phyloP scores from a whole-genome alignment of 2,329 filamentous ascomycete species.

The Claviceps monticola region DNA sequence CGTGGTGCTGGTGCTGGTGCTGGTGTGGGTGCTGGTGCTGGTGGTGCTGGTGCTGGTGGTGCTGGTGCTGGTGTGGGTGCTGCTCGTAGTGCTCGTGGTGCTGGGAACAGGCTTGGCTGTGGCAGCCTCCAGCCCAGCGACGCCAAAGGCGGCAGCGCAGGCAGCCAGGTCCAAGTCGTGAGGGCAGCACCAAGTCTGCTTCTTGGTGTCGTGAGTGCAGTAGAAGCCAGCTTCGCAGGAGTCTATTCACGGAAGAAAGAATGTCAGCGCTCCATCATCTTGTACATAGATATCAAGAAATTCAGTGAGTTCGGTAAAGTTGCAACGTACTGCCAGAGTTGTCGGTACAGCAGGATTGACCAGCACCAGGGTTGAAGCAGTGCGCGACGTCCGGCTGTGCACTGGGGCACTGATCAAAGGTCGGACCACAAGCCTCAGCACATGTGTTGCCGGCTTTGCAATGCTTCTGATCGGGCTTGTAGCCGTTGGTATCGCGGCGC shows the following conservation, averaged over 20 bases:
- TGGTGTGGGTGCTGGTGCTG: conserved; percentile 12
- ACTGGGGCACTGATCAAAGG: conserved; percentile 35
- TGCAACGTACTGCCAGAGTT: conserved; percentile 38
- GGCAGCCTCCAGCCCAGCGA: conserved; percentile 30
- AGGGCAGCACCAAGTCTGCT: conserved; percentile 47
- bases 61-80: conserved; percentile 6
- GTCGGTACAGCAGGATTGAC: conserved; percentile 44
- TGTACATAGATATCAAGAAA: too few relatives aligned
- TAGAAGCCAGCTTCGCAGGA: conserved; percentile 48
- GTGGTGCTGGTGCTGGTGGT: conserved; percentile 13
- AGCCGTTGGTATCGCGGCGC: conserved; percentile 32
- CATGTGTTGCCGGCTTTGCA: conserved; percentile 39
- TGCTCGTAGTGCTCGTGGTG: conserved; percentile 14
- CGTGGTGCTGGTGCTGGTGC: conserved; percentile 16
- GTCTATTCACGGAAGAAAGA: conserved; percentile 23
- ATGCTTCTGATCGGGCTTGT: conserved; percentile 31
- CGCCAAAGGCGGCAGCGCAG: conserved; percentile 39
- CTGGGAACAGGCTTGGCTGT: conserved; percentile 18
- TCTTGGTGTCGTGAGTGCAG: conserved; percentile 40
- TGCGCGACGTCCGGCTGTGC: conserved; percentile 32
- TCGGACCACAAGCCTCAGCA: conserved; percentile 39
- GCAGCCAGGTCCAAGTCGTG: conserved; percentile 36
- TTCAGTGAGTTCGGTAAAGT: too few relatives aligned
- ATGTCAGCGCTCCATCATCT: background rate
- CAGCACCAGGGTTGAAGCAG: conserved; percentile 40